Percentiles rank a stretch among this genome's conserved stretches.
phyloP scores from a whole-genome alignment of 176 grass and related monocot genomes.

The Panicum miliaceum region DNA sequence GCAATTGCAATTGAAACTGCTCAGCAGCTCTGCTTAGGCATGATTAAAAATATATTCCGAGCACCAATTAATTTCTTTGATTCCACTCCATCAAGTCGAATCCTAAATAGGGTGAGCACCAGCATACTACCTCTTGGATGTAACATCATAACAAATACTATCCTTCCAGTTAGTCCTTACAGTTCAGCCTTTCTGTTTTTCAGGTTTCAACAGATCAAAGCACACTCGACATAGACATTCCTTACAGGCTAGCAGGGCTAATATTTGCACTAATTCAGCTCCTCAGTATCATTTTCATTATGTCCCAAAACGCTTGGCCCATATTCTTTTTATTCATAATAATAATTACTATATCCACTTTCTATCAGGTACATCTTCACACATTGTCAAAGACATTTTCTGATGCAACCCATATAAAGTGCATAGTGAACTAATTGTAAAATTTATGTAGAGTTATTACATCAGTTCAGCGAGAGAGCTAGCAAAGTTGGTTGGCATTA shows the following conservation, averaged over 20 bases:
- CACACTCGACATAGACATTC: slow-evolving; percentile 87
- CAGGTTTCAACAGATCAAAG: slow-evolving; percentile 91
- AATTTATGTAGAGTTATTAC: slow-evolving; percentile 70
- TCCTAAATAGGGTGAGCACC: slow-evolving; percentile 82
- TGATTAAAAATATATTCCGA: slow-evolving; percentile 69
- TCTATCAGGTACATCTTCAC: slow-evolving; percentile 75
- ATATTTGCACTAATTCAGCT: slow-evolving; percentile 90
- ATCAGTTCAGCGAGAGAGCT: slow-evolving; percentile 87
- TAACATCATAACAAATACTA: slow-evolving; percentile 11
- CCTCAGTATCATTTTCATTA: slow-evolving; percentile 75
- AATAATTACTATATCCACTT: slow-evolving; percentile 68
- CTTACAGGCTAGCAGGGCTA: slow-evolving; percentile 86
- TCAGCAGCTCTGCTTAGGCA: slow-evolving; percentile 68
- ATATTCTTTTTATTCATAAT: slow-evolving; percentile 81
- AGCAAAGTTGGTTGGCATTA: slow-evolving; percentile 88
- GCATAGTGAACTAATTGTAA: slow-evolving; percentile 20
- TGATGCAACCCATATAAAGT: slow-evolving; percentile 25
- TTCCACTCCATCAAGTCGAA: slow-evolving; percentile 76
- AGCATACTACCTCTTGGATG: slow-evolving; percentile 11
- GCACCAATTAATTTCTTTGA: slow-evolving; percentile 89
- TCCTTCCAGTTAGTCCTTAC: neutral
- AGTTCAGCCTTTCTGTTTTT: slow-evolving; percentile 33
- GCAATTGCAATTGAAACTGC: slow-evolving; percentile 85
- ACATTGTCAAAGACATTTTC: neutral
- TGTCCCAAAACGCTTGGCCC: slow-evolving; percentile 93